These are phyloP conservation scores for Fomitopsis pulvina DNA, from an alignment of 768 basidiomycete genomes.

Conservation along the genomic window DNA sequence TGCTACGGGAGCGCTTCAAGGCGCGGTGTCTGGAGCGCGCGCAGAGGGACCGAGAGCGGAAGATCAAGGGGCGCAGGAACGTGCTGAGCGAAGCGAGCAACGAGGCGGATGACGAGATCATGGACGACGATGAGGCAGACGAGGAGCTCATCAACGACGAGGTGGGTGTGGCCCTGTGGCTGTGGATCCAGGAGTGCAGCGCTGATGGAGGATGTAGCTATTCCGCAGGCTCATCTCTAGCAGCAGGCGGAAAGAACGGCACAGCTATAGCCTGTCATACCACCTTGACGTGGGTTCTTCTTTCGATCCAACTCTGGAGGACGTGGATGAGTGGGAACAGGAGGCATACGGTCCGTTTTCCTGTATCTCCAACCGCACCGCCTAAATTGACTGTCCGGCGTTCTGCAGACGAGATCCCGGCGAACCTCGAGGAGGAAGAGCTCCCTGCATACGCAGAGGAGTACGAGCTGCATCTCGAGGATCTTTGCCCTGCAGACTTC, in stretches of 20 bases:
- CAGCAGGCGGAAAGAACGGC: slow-evolving; percentile 39
- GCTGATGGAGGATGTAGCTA: slow-evolving; percentile 33
- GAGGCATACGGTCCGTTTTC: slow-evolving; percentile 39
- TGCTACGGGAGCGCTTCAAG: slow-evolving; percentile 55
- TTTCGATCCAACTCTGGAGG: slow-evolving; percentile 68
- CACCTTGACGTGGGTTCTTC: slow-evolving; percentile 67
- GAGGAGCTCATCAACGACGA: slow-evolving; percentile 59
- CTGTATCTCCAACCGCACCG: neutral
- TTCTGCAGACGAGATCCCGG: too few relatives aligned
- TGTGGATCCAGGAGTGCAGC: neutral
- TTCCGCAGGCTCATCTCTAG: slow-evolving; percentile 60
- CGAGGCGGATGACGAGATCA: slow-evolving; percentile 45
- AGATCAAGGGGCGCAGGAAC: slow-evolving; percentile 30
- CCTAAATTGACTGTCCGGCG: too few relatives aligned
- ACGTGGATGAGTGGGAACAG: slow-evolving; percentile 52
- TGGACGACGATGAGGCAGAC: slow-evolving; percentile 47
- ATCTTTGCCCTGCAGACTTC: slow-evolving; percentile 20
- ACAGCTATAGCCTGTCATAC: slow-evolving; percentile 59
- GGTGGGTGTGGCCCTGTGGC: slow-evolving; percentile 25
- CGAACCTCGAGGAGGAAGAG: slow-evolving; percentile 52
- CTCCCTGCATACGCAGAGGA: slow-evolving; percentile 55
- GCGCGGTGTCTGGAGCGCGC: slow-evolving; percentile 59
- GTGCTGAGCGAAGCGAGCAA: slow-evolving; percentile 36
- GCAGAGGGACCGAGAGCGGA: slow-evolving; percentile 44
- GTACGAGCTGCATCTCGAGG: slow-evolving; percentile 24